These are phyloP conservation scores for Terana coerulea DNA, from an alignment of 768 basidiomycete species.

Conservation along the genomic window DNA sequence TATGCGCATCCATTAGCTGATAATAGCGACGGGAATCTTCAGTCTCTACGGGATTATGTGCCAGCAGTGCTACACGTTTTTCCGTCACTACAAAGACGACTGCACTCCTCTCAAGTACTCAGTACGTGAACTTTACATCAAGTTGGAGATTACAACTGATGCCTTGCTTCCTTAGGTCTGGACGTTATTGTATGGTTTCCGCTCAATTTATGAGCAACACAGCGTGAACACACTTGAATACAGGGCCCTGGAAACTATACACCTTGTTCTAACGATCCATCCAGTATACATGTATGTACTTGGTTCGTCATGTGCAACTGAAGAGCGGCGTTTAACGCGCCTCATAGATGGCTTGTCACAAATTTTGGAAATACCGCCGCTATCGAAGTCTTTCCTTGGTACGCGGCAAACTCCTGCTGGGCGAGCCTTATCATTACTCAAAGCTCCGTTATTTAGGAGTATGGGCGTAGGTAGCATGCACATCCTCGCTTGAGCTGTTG, in stretches of 20 bases:
- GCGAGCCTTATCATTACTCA: not conserved
- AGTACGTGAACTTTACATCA: not conserved
- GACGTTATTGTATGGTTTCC: not conserved
- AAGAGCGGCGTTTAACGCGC: not conserved
- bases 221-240: not conserved
- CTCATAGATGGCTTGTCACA: not conserved
- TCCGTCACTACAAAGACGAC: not conserved
- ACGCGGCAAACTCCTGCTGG: not conserved
- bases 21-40: no score
- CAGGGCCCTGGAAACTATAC: not conserved
- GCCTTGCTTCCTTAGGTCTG: not conserved
- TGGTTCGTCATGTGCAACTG: not conserved
- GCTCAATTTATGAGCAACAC: not conserved
- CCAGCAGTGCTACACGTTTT: not conserved
- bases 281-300: not conserved
- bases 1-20: no score
- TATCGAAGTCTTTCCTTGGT: not conserved
- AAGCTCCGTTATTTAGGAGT: not conserved
- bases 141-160: not conserved
- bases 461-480: not conserved
- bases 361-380: not conserved
- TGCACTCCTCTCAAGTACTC: not conserved
- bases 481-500: no score
- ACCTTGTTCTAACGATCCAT: not conserved
- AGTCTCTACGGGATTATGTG: not conserved